These are phyloP conservation scores for Xerocomus spinulosus DNA, from an alignment of 768 basidiomycete species.

Conservation along the genomic window DNA sequence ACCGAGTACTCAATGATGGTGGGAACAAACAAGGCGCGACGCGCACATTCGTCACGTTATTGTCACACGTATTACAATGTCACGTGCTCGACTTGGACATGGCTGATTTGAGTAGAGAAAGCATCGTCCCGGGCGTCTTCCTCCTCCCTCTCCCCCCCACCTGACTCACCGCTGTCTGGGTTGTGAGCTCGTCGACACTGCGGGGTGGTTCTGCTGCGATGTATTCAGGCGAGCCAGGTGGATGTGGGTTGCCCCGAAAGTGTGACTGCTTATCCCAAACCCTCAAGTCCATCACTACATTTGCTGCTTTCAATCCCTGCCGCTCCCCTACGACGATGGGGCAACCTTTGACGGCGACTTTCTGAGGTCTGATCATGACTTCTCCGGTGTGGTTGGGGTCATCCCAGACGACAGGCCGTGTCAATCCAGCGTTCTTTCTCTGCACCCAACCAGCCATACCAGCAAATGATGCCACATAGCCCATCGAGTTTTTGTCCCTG, in stretches of 20 bases:
- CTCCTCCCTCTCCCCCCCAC: slow-evolving; percentile 2
- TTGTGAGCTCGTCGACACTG: slow-evolving; percentile 19
- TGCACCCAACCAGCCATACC: slow-evolving; percentile 25
- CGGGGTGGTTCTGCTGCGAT: slow-evolving; percentile 30
- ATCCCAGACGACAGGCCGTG: slow-evolving; percentile 25
- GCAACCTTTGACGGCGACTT: slow-evolving; percentile 28
- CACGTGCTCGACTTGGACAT: slow-evolving; percentile 13
- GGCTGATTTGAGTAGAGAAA: slow-evolving; percentile 18
- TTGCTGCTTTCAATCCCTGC: slow-evolving; percentile 37
- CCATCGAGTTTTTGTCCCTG: slow-evolving; percentile 7
- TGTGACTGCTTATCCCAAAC: slow-evolving; percentile 30
- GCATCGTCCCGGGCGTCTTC: background rate
- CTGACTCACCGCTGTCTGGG: slow-evolving; percentile 4
- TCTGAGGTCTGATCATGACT: slow-evolving; percentile 28
- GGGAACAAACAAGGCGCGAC: slow-evolving; percentile 25
- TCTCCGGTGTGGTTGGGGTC: slow-evolving; percentile 26
- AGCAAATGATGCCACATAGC: slow-evolving; percentile 31
- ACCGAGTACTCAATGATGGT: background rate
- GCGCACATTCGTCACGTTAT: slow-evolving; percentile 22
- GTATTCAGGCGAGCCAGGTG: slow-evolving; percentile 49
- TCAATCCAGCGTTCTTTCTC: slow-evolving; percentile 15
- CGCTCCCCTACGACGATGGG: slow-evolving; percentile 47
- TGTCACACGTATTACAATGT: slow-evolving; percentile 28
- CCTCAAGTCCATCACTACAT: slow-evolving; percentile 30
- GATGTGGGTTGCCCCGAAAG: slow-evolving; percentile 40